Conservation (phyloP, 768 basidiomycete genomes). For the Pleurotus giganteus region DNA sequence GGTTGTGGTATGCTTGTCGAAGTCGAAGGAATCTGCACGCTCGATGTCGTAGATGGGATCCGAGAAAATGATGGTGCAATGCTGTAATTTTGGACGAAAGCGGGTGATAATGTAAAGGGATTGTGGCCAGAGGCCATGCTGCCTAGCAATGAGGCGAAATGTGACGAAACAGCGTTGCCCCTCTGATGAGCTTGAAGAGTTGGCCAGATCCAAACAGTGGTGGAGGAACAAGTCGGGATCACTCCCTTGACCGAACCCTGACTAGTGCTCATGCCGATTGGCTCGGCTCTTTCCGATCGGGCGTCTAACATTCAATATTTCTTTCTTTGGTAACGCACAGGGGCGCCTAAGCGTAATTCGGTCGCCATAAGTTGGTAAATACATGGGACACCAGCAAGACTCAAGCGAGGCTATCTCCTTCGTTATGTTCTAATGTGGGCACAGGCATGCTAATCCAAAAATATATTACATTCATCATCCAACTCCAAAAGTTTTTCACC, state of each 20-base stretch:
- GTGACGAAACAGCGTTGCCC: background rate
- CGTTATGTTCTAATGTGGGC: no score
- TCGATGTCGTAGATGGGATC: background rate
- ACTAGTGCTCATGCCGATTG: background rate
- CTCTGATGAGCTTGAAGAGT: background rate
- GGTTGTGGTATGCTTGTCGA: conserved; percentile 17
- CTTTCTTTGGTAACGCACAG: no score
- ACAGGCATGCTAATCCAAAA: no score
- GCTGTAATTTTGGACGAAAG: background rate
- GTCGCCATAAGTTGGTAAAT: no score
- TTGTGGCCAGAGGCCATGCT: background rate
- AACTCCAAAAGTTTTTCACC: no score
- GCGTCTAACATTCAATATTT: no score
- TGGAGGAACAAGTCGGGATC: conserved; percentile 10
- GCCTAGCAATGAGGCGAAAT: background rate
- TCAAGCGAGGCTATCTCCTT: no score
- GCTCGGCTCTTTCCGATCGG: background rate
- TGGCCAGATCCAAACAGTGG: background rate
- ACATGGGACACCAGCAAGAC: no score
- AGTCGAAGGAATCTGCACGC: background rate
- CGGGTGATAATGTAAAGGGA: background rate
- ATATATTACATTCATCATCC: no score
- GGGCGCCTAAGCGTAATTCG: no score
- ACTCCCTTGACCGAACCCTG: background rate
- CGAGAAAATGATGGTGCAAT: background rate